Base-by-base conservation (phyloP, 1,284 basidiomycete species). In the Fomes fomentarius region DNA sequence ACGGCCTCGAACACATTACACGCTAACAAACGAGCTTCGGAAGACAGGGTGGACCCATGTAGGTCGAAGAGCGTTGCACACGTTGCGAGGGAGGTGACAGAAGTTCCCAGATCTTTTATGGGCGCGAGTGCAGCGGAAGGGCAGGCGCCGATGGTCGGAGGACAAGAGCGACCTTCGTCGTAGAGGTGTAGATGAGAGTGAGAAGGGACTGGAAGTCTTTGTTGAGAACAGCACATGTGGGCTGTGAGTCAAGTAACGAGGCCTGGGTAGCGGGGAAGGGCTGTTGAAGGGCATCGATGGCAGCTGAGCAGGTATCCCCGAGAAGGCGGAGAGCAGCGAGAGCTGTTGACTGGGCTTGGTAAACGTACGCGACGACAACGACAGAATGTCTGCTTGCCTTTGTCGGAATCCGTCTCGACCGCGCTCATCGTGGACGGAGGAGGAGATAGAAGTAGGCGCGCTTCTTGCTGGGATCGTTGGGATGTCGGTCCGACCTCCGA, bases 141-240 rank as follows among this genome's bases (percentile, higher is more conserved):
- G 82, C 72, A 0, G 85, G 85, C 1, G 74, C 74, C 1, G 82
- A 70, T 2, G 88, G 84, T 28, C 86, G 87, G 37, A 90, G 75
- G 0, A 81, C 76, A 25, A 92, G 76, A 0, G 88, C 75, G 30
- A 89, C 66, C 65, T 87, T 91, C 10, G 87, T 91, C 1, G 80
- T 74, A 21, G 79, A 72, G 9, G 75, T 72, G 68, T 88, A 78
- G n/a, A 90, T 65, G 52, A 90, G 74, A 3, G 82, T 75, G 30
- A 90, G 74, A 26, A 91, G 73, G 1, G 84, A 80, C 17, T 83
- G 58, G 21, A 85, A 73, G 64, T 92, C 89, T 42, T 76, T 76
- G 59, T 75, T 79, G 33, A 88, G 63, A 49, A 77, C 65, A 15
- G 66, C 14, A 49, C 76, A 68, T 56, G 76, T 24, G 49, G 75